Evolutionary conservation across 768 basidiomycete species (phyloP), one percentile per base, ranked within the genome.

Genomic region (Lyophyllum shimeji): DNA sequence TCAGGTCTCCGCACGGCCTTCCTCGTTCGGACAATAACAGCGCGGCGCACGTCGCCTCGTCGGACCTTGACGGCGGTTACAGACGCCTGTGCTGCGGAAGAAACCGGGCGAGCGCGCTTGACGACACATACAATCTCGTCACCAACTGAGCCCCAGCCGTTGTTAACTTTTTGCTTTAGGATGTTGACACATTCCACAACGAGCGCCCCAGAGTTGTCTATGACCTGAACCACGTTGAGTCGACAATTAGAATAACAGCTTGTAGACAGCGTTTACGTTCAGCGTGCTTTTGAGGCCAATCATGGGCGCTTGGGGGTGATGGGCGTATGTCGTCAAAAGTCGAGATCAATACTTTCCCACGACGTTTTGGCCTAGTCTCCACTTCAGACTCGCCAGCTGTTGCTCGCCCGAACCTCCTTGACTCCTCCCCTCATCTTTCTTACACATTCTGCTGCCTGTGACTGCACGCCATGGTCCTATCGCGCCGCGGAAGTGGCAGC

Each of bases 41-140:
- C 96, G 61, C 94, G 84, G n/a, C 94, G 86, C 42, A 98, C 92
- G 69, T 98, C 96, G 20, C 96, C 96, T 53, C 87, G 82, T 23
- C 93, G 84, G 12, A 98, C 93, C 75, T 97, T 98, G 62, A 94
- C 82, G 2, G 90, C 90, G 24, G 86, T 89, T 7, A 87, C 81
- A 6, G 89, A 85, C 7, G 84, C 79, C 44, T 86, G 81, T 0
- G 83, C 74, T 7, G 85, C 80, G 4, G 83, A 81, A 9, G 88
- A 82, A 9, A 95, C 73, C 5, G 95, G 93, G 13, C 95, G 84
- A 3, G 96, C 95, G 53, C 86, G 84, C 68, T 97, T 93, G 57
- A 98, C 87, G 54, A 98, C 94, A 55, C 93, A 94, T 62, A 96
- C 94, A 58, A 97, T 93, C 71, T 96, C 94, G 74, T 98, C 95